Evolutionary conservation across 2,329 filamentous ascomycete species (phyloP).

Genomic region (Hypoxylon rubiginosum): DNA sequence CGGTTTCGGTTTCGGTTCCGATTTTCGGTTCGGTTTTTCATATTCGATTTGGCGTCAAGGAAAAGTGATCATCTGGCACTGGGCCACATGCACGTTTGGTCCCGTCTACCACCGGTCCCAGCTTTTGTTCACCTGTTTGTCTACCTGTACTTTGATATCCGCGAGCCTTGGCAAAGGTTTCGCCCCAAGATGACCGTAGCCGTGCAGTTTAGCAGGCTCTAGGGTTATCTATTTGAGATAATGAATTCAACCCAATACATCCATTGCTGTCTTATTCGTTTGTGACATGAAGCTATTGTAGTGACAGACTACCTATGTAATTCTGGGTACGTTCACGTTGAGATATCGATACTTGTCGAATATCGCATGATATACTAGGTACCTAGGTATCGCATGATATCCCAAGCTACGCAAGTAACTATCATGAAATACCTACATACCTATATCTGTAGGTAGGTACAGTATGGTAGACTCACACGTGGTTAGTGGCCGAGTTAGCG

Average conservation of each 20-base stretch:
- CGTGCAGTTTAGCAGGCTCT: neutral
- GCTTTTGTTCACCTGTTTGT: neutral
- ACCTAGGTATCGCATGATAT: no score
- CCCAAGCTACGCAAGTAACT: neutral
- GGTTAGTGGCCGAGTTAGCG: slow-evolving; percentile 4
- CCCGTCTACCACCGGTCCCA: neutral
- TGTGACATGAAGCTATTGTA: neutral
- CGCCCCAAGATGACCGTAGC: neutral
- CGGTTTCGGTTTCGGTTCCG: neutral
- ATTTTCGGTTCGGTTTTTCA: neutral
- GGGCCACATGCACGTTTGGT: neutral
- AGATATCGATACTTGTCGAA: neutral
- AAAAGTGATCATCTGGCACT: slow-evolving; percentile 1
- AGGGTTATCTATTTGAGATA: neutral
- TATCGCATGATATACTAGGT: no score
- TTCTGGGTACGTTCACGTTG: neutral
- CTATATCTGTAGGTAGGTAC: no score
- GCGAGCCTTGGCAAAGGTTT: neutral
- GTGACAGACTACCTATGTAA: neutral
- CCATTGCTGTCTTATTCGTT: neutral
- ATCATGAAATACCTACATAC: neutral
- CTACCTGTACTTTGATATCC: neutral
- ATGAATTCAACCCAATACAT: neutral
- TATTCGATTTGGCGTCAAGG: slow-evolving; percentile 15
- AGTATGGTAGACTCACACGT: no score